Evolutionary conservation across 768 basidiomycete genomes (phyloP).

Genomic region (Mycena metata): DNA sequence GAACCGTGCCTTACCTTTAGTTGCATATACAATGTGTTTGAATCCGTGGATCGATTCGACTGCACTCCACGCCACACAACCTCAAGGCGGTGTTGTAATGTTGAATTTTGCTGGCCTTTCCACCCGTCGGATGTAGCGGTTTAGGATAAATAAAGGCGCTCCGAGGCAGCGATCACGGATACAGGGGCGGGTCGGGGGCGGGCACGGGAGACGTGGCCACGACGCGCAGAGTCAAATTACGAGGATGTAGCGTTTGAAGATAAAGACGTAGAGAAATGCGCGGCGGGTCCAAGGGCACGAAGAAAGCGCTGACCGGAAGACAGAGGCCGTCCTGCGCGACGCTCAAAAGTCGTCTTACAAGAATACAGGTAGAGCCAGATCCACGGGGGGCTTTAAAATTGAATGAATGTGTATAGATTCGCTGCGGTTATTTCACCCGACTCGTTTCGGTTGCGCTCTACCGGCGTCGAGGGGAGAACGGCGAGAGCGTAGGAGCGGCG

Average conservation of each 20-base stretch:
- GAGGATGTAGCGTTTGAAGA: too few relatives aligned
- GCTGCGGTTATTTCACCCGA: slow-evolving; percentile 8
- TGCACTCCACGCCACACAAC: slow-evolving; percentile 9
- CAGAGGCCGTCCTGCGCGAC: slow-evolving; percentile 2
- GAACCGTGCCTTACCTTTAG: slow-evolving; percentile 10
- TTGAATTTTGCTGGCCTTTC: slow-evolving; percentile 3
- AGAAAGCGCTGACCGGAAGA: slow-evolving; percentile 7
- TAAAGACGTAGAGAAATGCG: too few relatives aligned
- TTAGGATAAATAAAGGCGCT: slow-evolving; percentile 5
- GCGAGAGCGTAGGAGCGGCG: slow-evolving; percentile 1
- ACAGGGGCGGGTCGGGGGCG: too few relatives aligned
- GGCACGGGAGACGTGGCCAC: too few relatives aligned
- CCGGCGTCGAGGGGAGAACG: slow-evolving; percentile 9
- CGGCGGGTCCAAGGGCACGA: not conserved
- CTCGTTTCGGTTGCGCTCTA: slow-evolving; percentile 11
- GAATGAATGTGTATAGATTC: slow-evolving; percentile 24
- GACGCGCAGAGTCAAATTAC: too few relatives aligned
- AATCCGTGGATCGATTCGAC: slow-evolving; percentile 7
- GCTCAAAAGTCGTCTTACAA: slow-evolving; percentile 9
- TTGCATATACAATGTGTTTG: slow-evolving; percentile 13
- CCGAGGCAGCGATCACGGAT: slow-evolving; percentile 1
- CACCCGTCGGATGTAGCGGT: not conserved
- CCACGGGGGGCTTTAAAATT: slow-evolving; percentile 19
- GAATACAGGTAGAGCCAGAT: slow-evolving; percentile 13
- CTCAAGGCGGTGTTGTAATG: slow-evolving; percentile 14